These are phyloP conservation scores for Lepidium didymum DNA, from an alignment of 345 rosid genomes.

Conservation along the genomic window DNA sequence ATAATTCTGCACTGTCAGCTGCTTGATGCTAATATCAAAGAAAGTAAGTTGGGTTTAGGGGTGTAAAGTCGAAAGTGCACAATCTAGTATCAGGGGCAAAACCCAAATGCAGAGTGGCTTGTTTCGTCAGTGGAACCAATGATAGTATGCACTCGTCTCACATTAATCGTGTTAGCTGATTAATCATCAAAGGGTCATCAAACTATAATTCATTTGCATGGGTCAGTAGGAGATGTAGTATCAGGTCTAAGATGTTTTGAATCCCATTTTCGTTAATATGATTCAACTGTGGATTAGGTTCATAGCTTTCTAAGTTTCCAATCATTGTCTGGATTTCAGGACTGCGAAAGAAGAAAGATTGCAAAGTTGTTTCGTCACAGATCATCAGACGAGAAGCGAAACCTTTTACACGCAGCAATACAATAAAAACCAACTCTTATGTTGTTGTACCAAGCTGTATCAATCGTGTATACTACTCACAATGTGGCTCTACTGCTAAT, in stretches of 20 bases:
- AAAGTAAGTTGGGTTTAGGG: neutral
- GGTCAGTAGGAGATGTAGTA: neutral
- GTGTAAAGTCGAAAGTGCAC: neutral
- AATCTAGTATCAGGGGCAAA: neutral
- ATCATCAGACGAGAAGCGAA: constrained; percentile 62
- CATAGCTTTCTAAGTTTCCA: neutral
- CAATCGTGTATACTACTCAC: neutral
- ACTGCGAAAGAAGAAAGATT: constrained; percentile 86
- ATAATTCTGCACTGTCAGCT: neutral
- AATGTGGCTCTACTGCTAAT: neutral
- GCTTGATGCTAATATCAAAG: neutral
- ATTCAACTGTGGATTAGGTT: neutral
- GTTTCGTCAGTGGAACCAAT: constrained; percentile 2
- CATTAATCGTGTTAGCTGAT: neutral
- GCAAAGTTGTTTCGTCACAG: constrained; percentile 86
- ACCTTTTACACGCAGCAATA: constrained; percentile 30
- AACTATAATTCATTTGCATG: neutral
- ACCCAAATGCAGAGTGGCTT: neutral
- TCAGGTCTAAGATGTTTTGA: neutral
- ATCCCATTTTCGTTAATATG: neutral
- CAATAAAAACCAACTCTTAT: constrained; percentile 23
- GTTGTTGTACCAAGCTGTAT: neutral
- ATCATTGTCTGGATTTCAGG: constrained; percentile 41
- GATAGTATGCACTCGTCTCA: neutral
- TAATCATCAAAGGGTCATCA: neutral